Base-by-base conservation (phyloP, 306 rosid species). In the Alnus glutinosa region DNA sequence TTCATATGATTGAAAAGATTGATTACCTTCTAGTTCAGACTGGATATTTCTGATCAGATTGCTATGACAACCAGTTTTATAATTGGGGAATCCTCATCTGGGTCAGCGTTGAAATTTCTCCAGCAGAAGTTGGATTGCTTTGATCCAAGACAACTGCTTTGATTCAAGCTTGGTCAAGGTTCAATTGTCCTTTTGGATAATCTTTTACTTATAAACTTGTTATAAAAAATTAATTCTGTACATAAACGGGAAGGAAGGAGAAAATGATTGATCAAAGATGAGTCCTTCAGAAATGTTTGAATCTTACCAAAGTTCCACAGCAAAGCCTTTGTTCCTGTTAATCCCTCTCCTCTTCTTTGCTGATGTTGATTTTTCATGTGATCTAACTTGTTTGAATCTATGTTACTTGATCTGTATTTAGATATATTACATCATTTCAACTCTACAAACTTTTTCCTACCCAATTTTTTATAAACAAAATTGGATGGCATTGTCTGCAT, bases 61-160 rank as follows among this genome's bases (percentile, higher is more conserved):
- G 77, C 32, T 18, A 23, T 71, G 14, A 70, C 71, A 59, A 32
- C 30, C 86, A 93, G 95, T 39, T 87, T 89, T 55, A 47, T 90
- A 70, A 85, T 74, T 61, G 88, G 83, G 32, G 18, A 75, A 1
- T 82, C 84, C 75, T 81, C 92, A 14, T 18, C 85, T 67, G 79
- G 77, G 48, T 44, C 86, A 1, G 55, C 57, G 67, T 74, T 66
- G 48, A 71, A 80, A 36, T 79, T 79, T 81, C 69, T 76, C 73
- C 89, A 84, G 70, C 85, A 83, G 52, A 81, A 83, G 73, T 42
- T 77, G 58, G 80, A 79, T 48, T 50, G 84, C n/a, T 58, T 36
- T 74, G 87, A 74, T 77, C 70, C 89, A 37, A 88, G 73, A 76
- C 63, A 77, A 4, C 80, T 86, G 75, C 49, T 81, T n/a, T n/a